phyloP scores from a whole-genome alignment of 805 yeast species.

The Schizosaccharomyces osmophilus region DNA sequence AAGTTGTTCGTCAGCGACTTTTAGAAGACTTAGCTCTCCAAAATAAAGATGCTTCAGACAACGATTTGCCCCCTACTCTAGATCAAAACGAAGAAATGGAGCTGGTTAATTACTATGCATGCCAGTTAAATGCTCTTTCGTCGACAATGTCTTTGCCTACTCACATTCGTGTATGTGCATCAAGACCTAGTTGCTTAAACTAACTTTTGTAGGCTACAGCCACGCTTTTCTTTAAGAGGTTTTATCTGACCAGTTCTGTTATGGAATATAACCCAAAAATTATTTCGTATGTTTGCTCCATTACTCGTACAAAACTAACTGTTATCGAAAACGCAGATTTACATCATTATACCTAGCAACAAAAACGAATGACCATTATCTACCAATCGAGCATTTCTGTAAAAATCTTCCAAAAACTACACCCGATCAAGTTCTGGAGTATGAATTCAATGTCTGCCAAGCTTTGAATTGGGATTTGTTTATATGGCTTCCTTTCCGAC shows the following conservation, averaged over 20 bases:
- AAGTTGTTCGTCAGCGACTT: not conserved
- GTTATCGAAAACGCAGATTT: slow-evolving; percentile 11
- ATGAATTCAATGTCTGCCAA: slow-evolving; percentile 58
- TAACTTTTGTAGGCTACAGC: slow-evolving; percentile 37
- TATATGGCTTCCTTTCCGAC: slow-evolving; percentile 72
- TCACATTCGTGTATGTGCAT: not conserved
- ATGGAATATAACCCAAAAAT: slow-evolving; percentile 75
- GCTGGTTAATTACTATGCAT: not conserved
- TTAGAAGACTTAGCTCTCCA: not conserved
- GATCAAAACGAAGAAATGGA: not conserved
- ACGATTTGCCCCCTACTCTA: not conserved
- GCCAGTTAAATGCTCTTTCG: not conserved
- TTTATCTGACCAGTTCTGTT: slow-evolving; percentile 55
- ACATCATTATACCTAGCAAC: slow-evolving; percentile 78
- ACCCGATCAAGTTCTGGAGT: slow-evolving; percentile 37
- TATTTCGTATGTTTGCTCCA: slow-evolving; percentile 20
- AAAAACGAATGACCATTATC: slow-evolving; percentile 74
- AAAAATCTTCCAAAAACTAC: slow-evolving; percentile 42
- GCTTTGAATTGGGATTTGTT: slow-evolving; percentile 52
- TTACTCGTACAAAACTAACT: not conserved
- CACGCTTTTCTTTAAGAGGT: slow-evolving; percentile 52
- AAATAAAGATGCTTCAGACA: not conserved
- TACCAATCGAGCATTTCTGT: slow-evolving; percentile 60
- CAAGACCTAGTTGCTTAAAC: not conserved
- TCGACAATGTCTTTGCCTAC: not conserved